Conservation (phyloP, 75 land plant species). For the Cunninghamia lanceolata region DNA sequence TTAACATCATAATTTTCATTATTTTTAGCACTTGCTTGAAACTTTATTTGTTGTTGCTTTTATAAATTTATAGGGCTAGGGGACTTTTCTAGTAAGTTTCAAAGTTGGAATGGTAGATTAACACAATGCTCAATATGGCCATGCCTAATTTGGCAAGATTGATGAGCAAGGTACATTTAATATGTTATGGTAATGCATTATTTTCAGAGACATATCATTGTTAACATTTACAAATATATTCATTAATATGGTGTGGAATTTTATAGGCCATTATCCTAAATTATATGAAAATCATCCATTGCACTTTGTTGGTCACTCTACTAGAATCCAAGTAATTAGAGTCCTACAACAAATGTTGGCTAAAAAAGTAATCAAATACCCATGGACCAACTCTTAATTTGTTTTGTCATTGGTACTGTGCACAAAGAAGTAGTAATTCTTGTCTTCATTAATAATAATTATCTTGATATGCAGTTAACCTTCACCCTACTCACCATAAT, state of each 20-base stretch:
- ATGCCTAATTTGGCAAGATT: slow-evolving; percentile 67
- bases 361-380: slow-evolving; percentile 54
- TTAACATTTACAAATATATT: background rate
- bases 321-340: slow-evolving; percentile 91
- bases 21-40: background rate
- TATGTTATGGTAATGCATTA: background rate
- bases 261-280: slow-evolving; percentile 75
- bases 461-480: slow-evolving; percentile 42
- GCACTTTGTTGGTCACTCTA: slow-evolving; percentile 95
- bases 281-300: slow-evolving; percentile 93
- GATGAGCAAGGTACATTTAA: slow-evolving; percentile 59
- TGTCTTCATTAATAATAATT: background rate
- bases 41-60: background rate
- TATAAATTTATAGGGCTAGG: slow-evolving; percentile 59
- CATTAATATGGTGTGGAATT: background rate
- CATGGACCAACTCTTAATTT: background rate
- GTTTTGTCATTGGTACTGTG: background rate
- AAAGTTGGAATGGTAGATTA: slow-evolving; percentile 94
- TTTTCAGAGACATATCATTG: slow-evolving; percentile 7
- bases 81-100: slow-evolving; percentile 90
- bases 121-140: slow-evolving; percentile 75
- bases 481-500: too few species aligned
- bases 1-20: background rate
- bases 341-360: slow-evolving; percentile 92
- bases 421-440: background rate